Base-by-base conservation (phyloP, 177 flowering plant genomes). In the Vitis hybrid region DNA sequence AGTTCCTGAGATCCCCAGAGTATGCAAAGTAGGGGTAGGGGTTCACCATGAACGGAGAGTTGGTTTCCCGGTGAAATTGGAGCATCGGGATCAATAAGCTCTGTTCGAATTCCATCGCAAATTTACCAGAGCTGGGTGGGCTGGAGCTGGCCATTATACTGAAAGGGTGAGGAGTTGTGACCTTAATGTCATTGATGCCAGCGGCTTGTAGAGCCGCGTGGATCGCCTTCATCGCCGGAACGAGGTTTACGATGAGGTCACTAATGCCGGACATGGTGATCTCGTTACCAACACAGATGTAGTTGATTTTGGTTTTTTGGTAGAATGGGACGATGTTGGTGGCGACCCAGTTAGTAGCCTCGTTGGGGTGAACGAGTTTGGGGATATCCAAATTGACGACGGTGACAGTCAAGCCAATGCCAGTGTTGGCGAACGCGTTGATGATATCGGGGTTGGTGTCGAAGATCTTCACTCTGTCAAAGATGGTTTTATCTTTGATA, bases 211-310 rank as follows among this genome's bases (percentile, higher is more conserved):
- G 82, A 9, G 99, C 99, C 1, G 73, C 2, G 70, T 82, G 77
- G 15, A 95, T 81, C 14, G 87, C 51, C 54, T 76, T 74, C 97
- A 95, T 90, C 46, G 98, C 93, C 2, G 89, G 87, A 14, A 95
- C 72, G 19, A 93, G 90, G 40, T 82, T 75, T 32, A 85, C 88
- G 6, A 87, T 85, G 46, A 93, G 83, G 63, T 60, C 51, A 40
- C 82, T 21, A 21, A 21, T 78, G 65, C 89, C 89, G 9, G 75
- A 60, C 55, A 84, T 82, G 65, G 82, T 89, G 52, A 95, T 76
- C 60, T 95, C 99, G 74, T 89, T 95, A 0, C 99, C 99, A 15
- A 95, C 90, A 18, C 82, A 74, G 67, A 95, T 82, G 57, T 77
- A 72, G 55, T 75, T 59, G 81, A 94, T 82, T 9, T 24, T 60